Evolutionary conservation across 1,284 basidiomycete genomes (phyloP), one percentile per base, ranked within the genome.

Genomic region (Psilocybe mexicana): DNA sequence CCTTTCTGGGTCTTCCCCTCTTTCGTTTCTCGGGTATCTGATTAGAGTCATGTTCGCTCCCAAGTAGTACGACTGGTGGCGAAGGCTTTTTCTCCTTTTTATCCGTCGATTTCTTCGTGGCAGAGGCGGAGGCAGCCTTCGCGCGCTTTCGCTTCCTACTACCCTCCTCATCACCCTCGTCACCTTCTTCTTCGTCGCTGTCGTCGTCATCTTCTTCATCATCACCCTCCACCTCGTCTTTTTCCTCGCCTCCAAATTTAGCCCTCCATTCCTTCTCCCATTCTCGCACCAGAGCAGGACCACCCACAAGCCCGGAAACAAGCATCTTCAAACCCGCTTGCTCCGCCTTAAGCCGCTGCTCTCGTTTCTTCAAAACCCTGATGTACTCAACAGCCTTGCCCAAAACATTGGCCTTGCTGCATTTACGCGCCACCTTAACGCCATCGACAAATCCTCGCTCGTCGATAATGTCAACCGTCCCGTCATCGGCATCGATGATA

Each of bases 321-420:
- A 93, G 78, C 2, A 82, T 75, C 65, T 87, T 87, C 35, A 93
- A 70, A 0, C 90, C 90, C 1, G 82, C 81, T 62, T 89, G 86
- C 70, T 92, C 89, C 1, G 84, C 81, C 61, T 79, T 84, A n/a
- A 93, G 75, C 40, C 90, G 80, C 1, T 68, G 65, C 67, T 93
- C 90, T 23, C 90, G 80, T 66, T 82, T 83, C 73, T 93, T 93
- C 45, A 93, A 72, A 0, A 92, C 90, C 7, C 86, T 85, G 59
- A 93, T 93, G 65, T 92, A 93, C 69, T 93, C 90, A 1, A 89
- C 87, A 0, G 90, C 90, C 61, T 93, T 93, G 33, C 88, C 90
- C 2, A 93, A 77, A 1, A 93, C 87, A 62, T 90, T 92, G 1
- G 90, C 91, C 68, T 93, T 93, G 72, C 87, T 90, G 70, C 88